Base-by-base conservation (phyloP, 208 protist species). In the Strigomonas culicis region DNA sequence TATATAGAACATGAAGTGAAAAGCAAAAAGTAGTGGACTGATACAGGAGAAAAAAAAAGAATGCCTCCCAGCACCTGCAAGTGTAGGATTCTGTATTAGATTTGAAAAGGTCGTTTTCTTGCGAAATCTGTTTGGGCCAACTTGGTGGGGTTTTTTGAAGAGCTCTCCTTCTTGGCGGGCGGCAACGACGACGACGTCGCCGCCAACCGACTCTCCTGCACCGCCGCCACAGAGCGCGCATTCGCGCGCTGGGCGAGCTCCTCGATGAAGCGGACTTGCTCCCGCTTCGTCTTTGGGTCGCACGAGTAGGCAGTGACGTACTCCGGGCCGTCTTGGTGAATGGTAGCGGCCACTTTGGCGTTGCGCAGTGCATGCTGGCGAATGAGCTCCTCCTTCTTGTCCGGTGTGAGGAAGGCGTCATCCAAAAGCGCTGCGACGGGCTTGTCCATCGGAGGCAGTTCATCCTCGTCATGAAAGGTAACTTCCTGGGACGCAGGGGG, bases 261-360 rank as follows among this genome's bases (percentile, higher is more conserved):
- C 32, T 90, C 79, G 58, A 96, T 87, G 51, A 88, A 90, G 24
- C 72, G 81, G 21, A 92, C 79, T 61, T 96, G 86, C 53, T 78
- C 80, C n/a, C 90, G 66, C 58, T 84, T 91, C 46, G 59, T 68
- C 15, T 64, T 46, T 15, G 87, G 84, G 56, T 91, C 86, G 19
- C 53, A 82, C 3, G 86, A 87, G 76, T 96, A 96, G 7, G 58
- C 60, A 10, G 82, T 75, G 2, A 96, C 78, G 28, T 80, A 70
- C 21, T 82, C 74, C 2, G 86, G 86, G 0, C 86, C 86, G 25
- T 89, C 82, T 15, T 63, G 70, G 59, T 90, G 80, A 4, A 91
- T 74, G 2, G 62, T 41, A 28, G 73, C n/a, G 0, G 78, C 84
- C 22, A 79, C 79, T 59, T 66, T 80, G 25, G 73, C 76, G 55